Evolutionary conservation across 371 early-diverging fungal genomes (phyloP), one percentile per base, ranked within the genome.

Genomic region (Phascolomyces articulosus): DNA sequence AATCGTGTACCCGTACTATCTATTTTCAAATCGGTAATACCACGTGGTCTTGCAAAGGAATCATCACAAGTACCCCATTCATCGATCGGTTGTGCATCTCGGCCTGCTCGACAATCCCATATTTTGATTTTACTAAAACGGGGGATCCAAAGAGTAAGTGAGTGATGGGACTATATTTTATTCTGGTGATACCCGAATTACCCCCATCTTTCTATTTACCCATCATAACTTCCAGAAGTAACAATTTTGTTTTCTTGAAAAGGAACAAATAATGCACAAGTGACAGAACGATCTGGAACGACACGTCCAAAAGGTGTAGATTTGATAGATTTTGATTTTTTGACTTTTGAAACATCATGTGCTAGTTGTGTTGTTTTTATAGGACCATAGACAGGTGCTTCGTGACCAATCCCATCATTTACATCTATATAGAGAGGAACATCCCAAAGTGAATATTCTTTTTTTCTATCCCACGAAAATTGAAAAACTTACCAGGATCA

Each of bases 201-300:
- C n/a, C n/a, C n/a, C n/a, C n/a, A n/a, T n/a, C n/a, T n/a, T n/a
- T n/a, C n/a, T n/a, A 61, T 63, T 65, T 75, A 85, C 85, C 90
- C 90, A 71, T 90, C 88, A 47, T 73, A 72, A 28, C 87, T 83
- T 3, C 91, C 89, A 3, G 85, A 75, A 0, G 88, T 79, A 7
- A 85, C 74, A 2, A 89, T 61, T 41, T 75, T 67, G 16, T 78
- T 60, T 11, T 78, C 78, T 6, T 64, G 48, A 29, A 70, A 58
- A 13, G 64, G 63, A 11, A 82, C 41, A 62, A 81, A 90, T 23
- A 79, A 29, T 1, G 87, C 88, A 27, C 82, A 74, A 0, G 89
- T 89, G 2, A 90, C 91, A 11, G 82, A 74, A 24, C 74, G 73
- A 24, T 72, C 71, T 27, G 67, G 63, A 4, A 28, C 60, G 40